Evolutionary conservation across 371 early-diverging fungal genomes (phyloP).

Genomic region (Mortierella sp.): DNA sequence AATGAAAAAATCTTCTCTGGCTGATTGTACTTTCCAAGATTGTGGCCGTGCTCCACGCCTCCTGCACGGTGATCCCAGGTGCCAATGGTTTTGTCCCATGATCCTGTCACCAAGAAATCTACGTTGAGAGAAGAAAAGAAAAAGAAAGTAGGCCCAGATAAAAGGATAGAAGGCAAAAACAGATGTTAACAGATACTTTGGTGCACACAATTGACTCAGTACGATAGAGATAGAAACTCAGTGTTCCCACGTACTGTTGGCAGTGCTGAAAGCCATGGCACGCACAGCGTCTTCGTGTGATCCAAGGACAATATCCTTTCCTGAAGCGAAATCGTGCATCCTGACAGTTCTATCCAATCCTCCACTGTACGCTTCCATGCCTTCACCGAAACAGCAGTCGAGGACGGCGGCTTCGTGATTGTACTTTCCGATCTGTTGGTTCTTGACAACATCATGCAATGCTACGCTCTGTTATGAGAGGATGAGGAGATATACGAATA

Average conservation of each 20-base stretch:
- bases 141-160: too few relatives aligned
- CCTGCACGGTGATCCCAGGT: conserved; percentile 80
- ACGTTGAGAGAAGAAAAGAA: too few relatives aligned
- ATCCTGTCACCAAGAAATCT: conserved; percentile 80
- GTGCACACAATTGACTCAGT: too few relatives aligned
- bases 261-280: conserved; percentile 70
- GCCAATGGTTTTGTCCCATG: conserved; percentile 90
- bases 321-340: conserved; percentile 65
- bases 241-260: conserved; percentile 57
- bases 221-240: too few relatives aligned
- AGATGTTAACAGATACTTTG: too few relatives aligned
- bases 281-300: conserved; percentile 70
- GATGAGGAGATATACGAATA: too few relatives aligned
- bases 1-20: conserved; percentile 85
- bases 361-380: conserved; percentile 67
- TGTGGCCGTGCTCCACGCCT: conserved; percentile 42
- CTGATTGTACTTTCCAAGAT: conserved; percentile 59
- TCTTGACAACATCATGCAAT: conserved; percentile 79
- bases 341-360: conserved; percentile 75
- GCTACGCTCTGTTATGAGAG: conserved; percentile 73
- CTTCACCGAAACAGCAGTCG: conserved; percentile 76
- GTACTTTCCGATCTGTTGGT: conserved; percentile 65
- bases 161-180: not conserved
- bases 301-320: conserved; percentile 60
- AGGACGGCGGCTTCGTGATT: conserved; percentile 77